Base-by-base conservation (phyloP, 2,329 filamentous ascomycete genomes). In the Ophiosphaerella narmari region DNA sequence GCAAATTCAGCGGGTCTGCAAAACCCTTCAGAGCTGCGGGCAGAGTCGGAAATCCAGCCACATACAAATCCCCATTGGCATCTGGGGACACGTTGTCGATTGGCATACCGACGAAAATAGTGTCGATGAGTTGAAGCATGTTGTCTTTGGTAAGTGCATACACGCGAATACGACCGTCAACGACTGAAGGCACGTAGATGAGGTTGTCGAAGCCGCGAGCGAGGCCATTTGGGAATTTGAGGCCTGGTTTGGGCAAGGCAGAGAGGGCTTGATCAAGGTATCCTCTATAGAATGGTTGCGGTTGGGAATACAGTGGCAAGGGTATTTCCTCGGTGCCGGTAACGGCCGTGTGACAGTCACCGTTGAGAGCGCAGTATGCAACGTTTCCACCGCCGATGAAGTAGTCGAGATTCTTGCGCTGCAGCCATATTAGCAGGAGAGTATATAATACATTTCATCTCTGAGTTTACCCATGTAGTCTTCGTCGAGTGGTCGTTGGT, bases 171-270 rank as follows among this genome's bases (percentile, higher is more conserved):
- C 54, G 57, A 5, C 66, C 65, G 36, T 66, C 60, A 2, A 65
- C 53, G n/a, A 46, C 54, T 33, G 60, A 62, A 23, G 66, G 66
- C 0, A 69, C 59, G 39, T 70, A 68, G 41, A 64, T 62, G 4
- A 68, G 55, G 2, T 53, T 58, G 39, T 68, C 63, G 24, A 42
- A 31, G 11, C 63, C 66, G 16, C 43, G 54, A 1, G 62, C 49
- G 1, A 70, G 50, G 4, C 67, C 66, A 31, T 70, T 70, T 5
- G 67, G 62, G 39, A 69, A 66, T 36, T 63, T 70, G 44, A 70
- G 59, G 13, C 53, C 59, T 5, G 54, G 32, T n/a, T 56, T 50
- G 4, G 61, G 57, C 12, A 62, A 36, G 13, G 54, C 24, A 2
- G 35, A 32, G 7, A 47, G 42, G 0, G 48, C 40, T 7, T 36